These are phyloP conservation scores for Debaryomyces psychrophilus DNA, from an alignment of 1,139 yeast species.

Conservation along the genomic window DNA sequence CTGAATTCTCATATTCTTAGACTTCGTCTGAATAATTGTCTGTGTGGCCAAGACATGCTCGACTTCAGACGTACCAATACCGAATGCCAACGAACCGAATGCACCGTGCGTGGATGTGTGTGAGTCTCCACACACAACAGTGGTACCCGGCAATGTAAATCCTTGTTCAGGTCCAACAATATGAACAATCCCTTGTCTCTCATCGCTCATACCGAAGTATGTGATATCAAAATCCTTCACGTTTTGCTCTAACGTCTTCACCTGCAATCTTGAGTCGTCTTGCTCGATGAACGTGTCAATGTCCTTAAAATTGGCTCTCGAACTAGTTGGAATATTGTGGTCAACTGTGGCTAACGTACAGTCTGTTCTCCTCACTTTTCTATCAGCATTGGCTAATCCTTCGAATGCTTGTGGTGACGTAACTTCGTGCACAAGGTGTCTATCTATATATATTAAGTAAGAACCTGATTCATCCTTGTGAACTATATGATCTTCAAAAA, in stretches of 20 bases:
- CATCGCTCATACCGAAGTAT: constrained; percentile 91
- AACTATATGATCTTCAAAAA: constrained; percentile 91
- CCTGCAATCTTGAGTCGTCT: constrained; percentile 90
- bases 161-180: constrained; percentile 99
- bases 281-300: constrained; percentile 85
- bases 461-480: constrained; percentile 88
- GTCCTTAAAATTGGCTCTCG: constrained; percentile 74
- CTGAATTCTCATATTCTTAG: constrained; percentile 90
- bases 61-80: constrained; percentile 98
- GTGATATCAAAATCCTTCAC: constrained; percentile 88
- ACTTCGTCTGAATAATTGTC: constrained; percentile 89
- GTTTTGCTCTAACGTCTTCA: constrained; percentile 86
- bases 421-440: constrained; percentile 97
- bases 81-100: constrained; percentile 96
- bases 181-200: constrained; percentile 96
- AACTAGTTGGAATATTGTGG: constrained; percentile 93
- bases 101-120: constrained; percentile 99
- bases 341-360: constrained; percentile 97
- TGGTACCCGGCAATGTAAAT: constrained; percentile 95
- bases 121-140: constrained; percentile 98
- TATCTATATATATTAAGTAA: constrained; percentile 83
- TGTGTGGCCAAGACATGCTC: constrained; percentile 98
- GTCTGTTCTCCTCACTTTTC: constrained; percentile 87
- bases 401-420: constrained; percentile 99
- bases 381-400: constrained; percentile 84